These are phyloP conservation scores for Oryza nivara DNA, from an alignment of 176 grass and related monocot genomes.

Conservation along the genomic window DNA sequence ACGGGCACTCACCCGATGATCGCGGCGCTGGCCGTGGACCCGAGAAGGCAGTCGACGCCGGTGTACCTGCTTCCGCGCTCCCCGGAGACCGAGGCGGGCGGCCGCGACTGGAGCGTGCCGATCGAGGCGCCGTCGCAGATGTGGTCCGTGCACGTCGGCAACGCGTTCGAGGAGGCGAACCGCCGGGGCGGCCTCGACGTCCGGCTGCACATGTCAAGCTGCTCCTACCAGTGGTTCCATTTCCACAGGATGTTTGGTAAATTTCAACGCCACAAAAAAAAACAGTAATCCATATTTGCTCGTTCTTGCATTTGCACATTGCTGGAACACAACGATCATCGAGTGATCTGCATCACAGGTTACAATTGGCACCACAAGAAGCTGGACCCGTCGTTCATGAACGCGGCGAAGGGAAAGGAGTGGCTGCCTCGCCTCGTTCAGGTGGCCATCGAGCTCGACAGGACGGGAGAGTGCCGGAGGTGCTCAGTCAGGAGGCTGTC, in stretches of 20 bases:
- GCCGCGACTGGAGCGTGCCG: constrained; percentile 67
- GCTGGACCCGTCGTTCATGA: constrained; percentile 94
- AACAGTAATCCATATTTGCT: not conserved
- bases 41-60: constrained; percentile 62
- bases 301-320: not conserved
- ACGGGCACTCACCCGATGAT: constrained; percentile 90
- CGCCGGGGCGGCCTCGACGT: constrained; percentile 48
- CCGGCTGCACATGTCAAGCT: constrained; percentile 66
- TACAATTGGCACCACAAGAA: constrained; percentile 76
- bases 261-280: not conserved
- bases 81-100: constrained; percentile 23
- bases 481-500: constrained; percentile 60
- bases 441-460: constrained; percentile 66
- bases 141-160: constrained; percentile 78
- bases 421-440: constrained; percentile 74
- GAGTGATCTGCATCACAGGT: constrained; percentile 37
- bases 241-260: constrained; percentile 94
- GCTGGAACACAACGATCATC: not conserved
- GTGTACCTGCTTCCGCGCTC: constrained; percentile 87
- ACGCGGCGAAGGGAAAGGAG: constrained; percentile 47
- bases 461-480: constrained; percentile 44
- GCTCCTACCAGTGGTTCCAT: constrained; percentile 96
- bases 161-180: constrained; percentile 84
- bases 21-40: constrained; percentile 68
- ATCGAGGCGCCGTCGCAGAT: constrained; percentile 72